phyloP scores from a whole-genome alignment of 2,329 filamentous ascomycete species.

The Arthroderma sp. region DNA sequence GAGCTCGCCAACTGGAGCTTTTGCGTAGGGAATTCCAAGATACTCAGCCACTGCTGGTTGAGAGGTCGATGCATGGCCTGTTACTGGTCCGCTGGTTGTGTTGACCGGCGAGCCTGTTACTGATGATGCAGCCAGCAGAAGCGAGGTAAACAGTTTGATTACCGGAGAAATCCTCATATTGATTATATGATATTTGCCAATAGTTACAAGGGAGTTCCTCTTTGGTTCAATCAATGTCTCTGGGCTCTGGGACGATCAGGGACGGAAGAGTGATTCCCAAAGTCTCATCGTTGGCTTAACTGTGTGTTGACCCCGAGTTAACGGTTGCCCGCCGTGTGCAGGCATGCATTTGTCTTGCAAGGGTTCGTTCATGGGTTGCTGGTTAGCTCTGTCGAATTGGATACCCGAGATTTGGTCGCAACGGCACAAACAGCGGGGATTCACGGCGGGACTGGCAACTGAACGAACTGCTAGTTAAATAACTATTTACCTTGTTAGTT shows the following conservation, averaged over 20 bases:
- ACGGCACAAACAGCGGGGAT: neutral
- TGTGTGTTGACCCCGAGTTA: neutral
- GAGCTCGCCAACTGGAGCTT: constrained; percentile 10
- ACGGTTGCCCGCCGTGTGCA: no score
- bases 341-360: neutral
- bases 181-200: neutral
- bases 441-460: neutral
- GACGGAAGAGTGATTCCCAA: neutral
- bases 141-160: neutral
- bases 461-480: no score
- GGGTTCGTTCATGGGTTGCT: neutral
- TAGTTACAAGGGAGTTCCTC: neutral
- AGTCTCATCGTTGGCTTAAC: neutral
- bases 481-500: no score
- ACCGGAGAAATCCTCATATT: neutral
- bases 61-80: constrained; percentile 10
- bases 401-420: neutral
- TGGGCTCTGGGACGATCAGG: neutral
- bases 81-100: constrained; percentile 12
- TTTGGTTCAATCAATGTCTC: neutral
- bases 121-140: neutral
- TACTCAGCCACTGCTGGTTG: constrained; percentile 13
- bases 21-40: constrained; percentile 13
- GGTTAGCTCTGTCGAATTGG: neutral
- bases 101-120: neutral